Percentiles rank a stretch among this genome's conserved stretches.
These are phyloP conservation scores for Syzygium aromaticum DNA, from an alignment of 345 rosid species.

Conservation along the genomic window DNA sequence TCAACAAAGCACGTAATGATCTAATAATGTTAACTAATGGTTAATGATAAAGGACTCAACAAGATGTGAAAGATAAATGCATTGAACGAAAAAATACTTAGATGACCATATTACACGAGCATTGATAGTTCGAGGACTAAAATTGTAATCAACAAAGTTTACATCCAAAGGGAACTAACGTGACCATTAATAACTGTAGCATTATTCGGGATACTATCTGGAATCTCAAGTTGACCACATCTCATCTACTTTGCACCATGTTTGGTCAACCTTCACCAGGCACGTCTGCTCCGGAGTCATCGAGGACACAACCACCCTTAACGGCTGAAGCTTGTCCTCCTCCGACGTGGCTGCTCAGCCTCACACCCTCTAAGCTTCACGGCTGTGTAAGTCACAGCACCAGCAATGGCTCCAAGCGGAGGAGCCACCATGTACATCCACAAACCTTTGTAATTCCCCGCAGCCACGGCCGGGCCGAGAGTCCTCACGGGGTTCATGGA, in stretches of 20 bases:
- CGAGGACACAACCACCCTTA: neutral
- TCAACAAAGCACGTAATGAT: neutral
- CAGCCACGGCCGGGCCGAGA: neutral
- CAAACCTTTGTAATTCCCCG: constrained; percentile 1
- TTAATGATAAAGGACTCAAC: neutral
- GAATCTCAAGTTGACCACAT: neutral
- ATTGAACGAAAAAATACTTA: neutral
- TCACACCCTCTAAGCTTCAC: constrained; percentile 57
- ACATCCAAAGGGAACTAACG: neutral
- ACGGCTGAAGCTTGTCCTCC: constrained; percentile 10
- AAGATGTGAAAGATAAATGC: neutral
- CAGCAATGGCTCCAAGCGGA: constrained; percentile 68
- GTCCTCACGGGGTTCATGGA: constrained; percentile 3
- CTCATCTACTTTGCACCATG: neutral
- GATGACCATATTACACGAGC: neutral
- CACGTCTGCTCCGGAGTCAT: neutral
- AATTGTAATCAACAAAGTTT: neutral
- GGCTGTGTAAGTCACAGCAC: constrained; percentile 56
- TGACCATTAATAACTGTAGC: neutral
- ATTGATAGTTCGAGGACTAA: neutral
- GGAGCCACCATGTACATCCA: constrained; percentile 86
- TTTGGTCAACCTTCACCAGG: no score
- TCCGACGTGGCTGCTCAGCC: constrained; percentile 44
- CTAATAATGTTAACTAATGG: neutral
- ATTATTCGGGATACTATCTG: neutral